A percentile compares a stretch with the other conserved stretches of the same genome.
Evolutionary conservation across 352 stramenopile genomes (phyloP).

Genomic region (Phytopythium mirpurense): DNA sequence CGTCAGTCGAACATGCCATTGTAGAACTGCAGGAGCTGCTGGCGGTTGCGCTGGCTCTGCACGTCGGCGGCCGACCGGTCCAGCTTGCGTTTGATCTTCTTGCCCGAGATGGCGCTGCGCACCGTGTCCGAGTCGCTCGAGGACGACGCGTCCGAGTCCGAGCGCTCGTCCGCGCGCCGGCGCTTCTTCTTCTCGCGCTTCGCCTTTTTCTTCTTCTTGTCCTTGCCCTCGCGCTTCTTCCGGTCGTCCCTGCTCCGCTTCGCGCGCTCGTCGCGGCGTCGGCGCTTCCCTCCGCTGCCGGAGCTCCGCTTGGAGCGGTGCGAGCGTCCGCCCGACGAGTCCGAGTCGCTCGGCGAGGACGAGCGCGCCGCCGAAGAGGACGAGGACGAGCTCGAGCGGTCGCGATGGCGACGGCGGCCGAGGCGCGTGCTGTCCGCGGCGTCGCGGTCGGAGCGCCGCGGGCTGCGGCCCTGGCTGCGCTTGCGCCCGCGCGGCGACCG

Average conservation of each 20-base stretch:
- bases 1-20: conserved; percentile 81
- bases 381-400: conserved; percentile 11
- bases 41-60: conserved; percentile 64
- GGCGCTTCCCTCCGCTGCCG: conserved; percentile 19
- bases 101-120: conserved; percentile 78
- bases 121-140: conserved; percentile 57
- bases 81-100: conserved; percentile 85
- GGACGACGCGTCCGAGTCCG: conserved; percentile 31
- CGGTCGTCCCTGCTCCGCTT: no score
- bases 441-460: not conserved
- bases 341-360: conserved; percentile 1
- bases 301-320: conserved; percentile 9
- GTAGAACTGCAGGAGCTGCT: conserved; percentile 84
- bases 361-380: conserved; percentile 7
- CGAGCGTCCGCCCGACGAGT: conserved; percentile 1
- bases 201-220: conserved; percentile 10
- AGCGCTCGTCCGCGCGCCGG: conserved; percentile 6
- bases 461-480: not conserved
- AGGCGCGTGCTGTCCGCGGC: not conserved
- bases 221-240: conserved; percentile 38
- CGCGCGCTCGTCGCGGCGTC: conserved; percentile 19
- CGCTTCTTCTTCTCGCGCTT: conserved; percentile 32
- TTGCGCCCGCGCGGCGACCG: not conserved
- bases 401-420: not conserved
- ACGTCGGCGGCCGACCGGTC: conserved; percentile 47